Percentiles rank a stretch among this genome's conserved stretches.
Evolutionary conservation across 2,329 filamentous ascomycete genomes (phyloP).

Genomic region (Arthrobotrys sphaeroides): DNA sequence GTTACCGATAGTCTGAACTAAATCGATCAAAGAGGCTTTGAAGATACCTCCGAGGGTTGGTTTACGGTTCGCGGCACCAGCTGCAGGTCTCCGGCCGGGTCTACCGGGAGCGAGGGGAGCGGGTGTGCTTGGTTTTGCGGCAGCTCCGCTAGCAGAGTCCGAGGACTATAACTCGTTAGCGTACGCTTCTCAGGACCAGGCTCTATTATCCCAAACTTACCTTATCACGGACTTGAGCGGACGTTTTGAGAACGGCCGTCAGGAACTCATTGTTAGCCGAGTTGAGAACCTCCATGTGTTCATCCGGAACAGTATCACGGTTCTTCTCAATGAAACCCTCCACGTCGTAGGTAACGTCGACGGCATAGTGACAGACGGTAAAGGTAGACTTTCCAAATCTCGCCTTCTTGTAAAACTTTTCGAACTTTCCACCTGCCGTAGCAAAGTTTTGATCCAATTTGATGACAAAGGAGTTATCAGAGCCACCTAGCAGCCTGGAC

Average conservation of each 20-base stretch:
- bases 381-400: conserved; percentile 97
- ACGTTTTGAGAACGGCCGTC: conserved; percentile 82
- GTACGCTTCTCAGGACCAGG: conserved; percentile 57
- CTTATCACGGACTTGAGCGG: conserved; percentile 87
- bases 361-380: conserved; percentile 96
- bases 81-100: conserved; percentile 79
- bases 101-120: conserved; percentile 78
- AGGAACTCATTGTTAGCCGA: conserved; percentile 87
- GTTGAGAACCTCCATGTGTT: conserved; percentile 92
- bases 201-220: conserved; percentile 62
- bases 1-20: conserved; percentile 97
- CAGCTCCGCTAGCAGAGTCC: conserved; percentile 20
- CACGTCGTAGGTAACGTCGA: conserved; percentile 98
- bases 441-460: conserved; percentile 96
- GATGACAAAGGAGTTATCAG: conserved; percentile 94
- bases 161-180: conserved; percentile 32
- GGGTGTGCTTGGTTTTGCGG: conserved; percentile 61
- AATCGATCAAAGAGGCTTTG: conserved; percentile 95
- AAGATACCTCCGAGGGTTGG: conserved; percentile 98
- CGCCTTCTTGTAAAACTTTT: conserved; percentile 94
- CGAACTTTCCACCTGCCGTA: conserved; percentile 76
- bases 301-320: conserved; percentile 95
- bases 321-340: conserved; percentile 99
- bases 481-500: conserved; percentile 94
- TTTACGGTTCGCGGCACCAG: conserved; percentile 92